Evolutionary conservation across 306 rosid genomes (phyloP), one percentile per base, ranked within the genome.

Genomic region (Pterocarpus macrocarpus): DNA sequence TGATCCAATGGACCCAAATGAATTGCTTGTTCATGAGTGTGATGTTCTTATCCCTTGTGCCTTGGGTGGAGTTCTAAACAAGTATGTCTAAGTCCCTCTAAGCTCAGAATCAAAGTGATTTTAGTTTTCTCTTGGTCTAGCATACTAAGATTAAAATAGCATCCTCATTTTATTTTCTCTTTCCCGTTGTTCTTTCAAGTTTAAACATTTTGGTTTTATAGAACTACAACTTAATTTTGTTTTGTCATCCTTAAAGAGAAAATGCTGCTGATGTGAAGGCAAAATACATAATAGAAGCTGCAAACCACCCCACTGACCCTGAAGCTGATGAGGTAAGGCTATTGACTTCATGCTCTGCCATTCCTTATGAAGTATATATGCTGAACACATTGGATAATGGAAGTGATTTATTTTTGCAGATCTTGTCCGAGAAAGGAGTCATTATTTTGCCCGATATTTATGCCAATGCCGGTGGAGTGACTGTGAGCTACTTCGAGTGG

Each of bases 401-500:
- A 73, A 66, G 12, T 38, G 41, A 13, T 75, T 45, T 39, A 11
- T 32, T 61, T 62, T 17, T 45, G 10, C 88, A 84, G 93, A 91
- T 88, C 62, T 81, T 86, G 69, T 86, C 88, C 15, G 85, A 84
- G 76, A 91, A 86, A 70, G 94, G 94, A 84, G 89, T 90, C 52
- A 75, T 87, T 30, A 81, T 90, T 76, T 80, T 92, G 68, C 97
- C 94, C 2, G 93, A 90, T 86, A 90, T 90, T 43, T 90, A 92
- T 64, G 94, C 97, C 64, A 92, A 92, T 85, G 80, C 91, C 28
- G 93, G 97, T 55, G 94, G 94, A 33, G 97, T 92, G 57, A 90
- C 89, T 0, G 93, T 87, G 78, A 92, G 97, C 87, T 92, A 92
- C 87, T 92, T 92, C 8, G 97, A 90, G 75, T 92, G 94, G 94